A percentile compares a stretch with the other conserved stretches of the same genome.
phyloP scores from a whole-genome alignment of 352 stramenopile genomes.

The Paralagenidium karlingii region DNA sequence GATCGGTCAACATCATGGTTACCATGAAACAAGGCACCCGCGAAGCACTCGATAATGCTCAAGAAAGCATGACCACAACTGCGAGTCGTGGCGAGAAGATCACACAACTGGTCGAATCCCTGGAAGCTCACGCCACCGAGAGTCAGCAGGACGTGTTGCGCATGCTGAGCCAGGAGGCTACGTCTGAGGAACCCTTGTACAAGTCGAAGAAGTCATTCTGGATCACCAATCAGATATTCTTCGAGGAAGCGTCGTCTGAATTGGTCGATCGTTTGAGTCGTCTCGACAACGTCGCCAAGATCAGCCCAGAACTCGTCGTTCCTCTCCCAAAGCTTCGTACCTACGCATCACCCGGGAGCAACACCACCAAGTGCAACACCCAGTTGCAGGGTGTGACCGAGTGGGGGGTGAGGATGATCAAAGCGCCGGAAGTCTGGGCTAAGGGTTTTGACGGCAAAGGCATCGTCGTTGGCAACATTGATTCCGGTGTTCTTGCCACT shows the following conservation, averaged over 20 bases:
- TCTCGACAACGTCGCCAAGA: slow-evolving; percentile 1
- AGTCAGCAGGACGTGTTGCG: slow-evolving; percentile 8
- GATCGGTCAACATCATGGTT: slow-evolving; percentile 29
- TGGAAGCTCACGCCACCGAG: slow-evolving; percentile 3
- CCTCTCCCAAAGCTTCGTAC: slow-evolving; percentile 2
- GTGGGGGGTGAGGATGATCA: slow-evolving; percentile 5
- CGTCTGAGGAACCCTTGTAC: not conserved
- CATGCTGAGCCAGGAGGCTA: slow-evolving; percentile 2
- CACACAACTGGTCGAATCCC: slow-evolving; percentile 6
- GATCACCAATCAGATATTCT: slow-evolving; percentile 34
- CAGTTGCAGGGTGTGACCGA: slow-evolving; percentile 7
- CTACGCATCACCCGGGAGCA: not conserved
- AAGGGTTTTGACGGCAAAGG: slow-evolving; percentile 1
- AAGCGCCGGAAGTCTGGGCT: slow-evolving; percentile 2
- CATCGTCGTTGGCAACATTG: slow-evolving; percentile 9
- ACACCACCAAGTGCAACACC: not conserved
- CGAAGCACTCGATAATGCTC: slow-evolving; percentile 15
- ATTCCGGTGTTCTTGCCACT: slow-evolving; percentile 3
- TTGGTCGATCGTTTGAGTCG: slow-evolving; percentile 11
- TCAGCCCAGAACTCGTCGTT: slow-evolving; percentile 4
- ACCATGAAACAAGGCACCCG: slow-evolving; percentile 24
- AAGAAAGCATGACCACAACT: slow-evolving; percentile 10
- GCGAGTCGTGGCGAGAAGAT: slow-evolving; percentile 8
- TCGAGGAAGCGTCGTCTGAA: slow-evolving; percentile 16
- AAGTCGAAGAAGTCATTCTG: slow-evolving; percentile 7